Conservation (phyloP, 177 flowering plant species). For the Telopea speciosissima region DNA sequence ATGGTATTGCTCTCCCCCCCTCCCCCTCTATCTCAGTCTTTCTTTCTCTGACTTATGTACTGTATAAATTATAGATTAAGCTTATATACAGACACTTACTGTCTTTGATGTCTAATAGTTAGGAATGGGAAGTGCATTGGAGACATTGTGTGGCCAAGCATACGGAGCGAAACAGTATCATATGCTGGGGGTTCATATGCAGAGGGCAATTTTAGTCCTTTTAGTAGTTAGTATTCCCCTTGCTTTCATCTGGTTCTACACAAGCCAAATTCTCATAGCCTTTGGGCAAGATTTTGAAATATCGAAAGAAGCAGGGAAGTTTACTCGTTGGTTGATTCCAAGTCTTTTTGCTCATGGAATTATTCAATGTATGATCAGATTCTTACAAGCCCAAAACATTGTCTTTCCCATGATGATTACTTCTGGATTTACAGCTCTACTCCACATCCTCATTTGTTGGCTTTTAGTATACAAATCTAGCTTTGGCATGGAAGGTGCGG, state of each 20-base stretch:
- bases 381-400: constrained; percentile 47
- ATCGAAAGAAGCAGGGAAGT: constrained; percentile 39
- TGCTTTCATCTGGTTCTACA: constrained; percentile 38
- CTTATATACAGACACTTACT: background rate
- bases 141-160: constrained; percentile 59
- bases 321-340: constrained; percentile 49
- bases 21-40: background rate
- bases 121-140: constrained; percentile 60
- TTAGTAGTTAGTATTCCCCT: constrained; percentile 26
- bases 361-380: constrained; percentile 44
- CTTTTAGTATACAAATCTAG: constrained; percentile 34
- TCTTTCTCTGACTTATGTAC: background rate
- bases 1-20: background rate
- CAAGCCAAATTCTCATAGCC: constrained; percentile 26
- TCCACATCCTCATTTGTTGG: constrained; percentile 47
- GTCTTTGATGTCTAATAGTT: constrained; percentile 18
- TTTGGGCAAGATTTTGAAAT: constrained; percentile 41
- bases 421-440: constrained; percentile 30
- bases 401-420: constrained; percentile 46
- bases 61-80: too few relatives aligned
- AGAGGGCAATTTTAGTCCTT: constrained; percentile 42
- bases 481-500: constrained; percentile 44
- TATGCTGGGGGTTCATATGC: constrained; percentile 45
- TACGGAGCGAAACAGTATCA: constrained; percentile 47
- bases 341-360: constrained; percentile 42